phyloP scores from a whole-genome alignment of 208 protist species.

The Leptomonas pyrrhocoris region DNA sequence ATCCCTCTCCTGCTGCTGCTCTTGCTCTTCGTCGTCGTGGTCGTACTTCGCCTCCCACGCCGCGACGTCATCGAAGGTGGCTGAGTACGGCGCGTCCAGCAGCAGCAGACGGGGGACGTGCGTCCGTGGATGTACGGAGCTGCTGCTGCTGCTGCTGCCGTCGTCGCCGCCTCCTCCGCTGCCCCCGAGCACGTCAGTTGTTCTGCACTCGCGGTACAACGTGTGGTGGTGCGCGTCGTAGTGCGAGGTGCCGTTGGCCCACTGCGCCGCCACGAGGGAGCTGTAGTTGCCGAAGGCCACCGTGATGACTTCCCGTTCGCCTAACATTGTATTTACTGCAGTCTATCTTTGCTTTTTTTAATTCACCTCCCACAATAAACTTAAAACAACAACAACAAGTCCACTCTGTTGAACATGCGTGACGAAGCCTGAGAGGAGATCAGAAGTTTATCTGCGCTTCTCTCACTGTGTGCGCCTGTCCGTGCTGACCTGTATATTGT shows the following conservation, averaged over 20 bases:
- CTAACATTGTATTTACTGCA: constrained; percentile 9
- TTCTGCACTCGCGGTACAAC: constrained; percentile 62
- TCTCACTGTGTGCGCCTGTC: too few species aligned
- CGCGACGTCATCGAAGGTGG: constrained; percentile 42
- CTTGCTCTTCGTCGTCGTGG: constrained; percentile 3
- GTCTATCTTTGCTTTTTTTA: too few species aligned
- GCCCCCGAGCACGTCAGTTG: constrained; percentile 39
- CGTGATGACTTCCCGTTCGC: constrained; percentile 78
- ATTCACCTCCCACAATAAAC: too few species aligned
- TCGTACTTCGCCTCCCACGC: constrained; percentile 21
- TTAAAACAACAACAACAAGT: too few species aligned
- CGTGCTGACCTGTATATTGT: too few species aligned
- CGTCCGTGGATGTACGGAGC: background rate
- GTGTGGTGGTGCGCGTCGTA: constrained; percentile 73
- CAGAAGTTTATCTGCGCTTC: too few species aligned
- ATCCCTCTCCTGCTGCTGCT: background rate
- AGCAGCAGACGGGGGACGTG: constrained; percentile 76
- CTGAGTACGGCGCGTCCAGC: constrained; percentile 76
- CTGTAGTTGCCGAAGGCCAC: constrained; percentile 86
- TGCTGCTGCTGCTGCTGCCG: background rate
- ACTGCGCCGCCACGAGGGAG: constrained; percentile 85
- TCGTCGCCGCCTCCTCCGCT: constrained; percentile 6
- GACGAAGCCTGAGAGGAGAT: too few species aligned
- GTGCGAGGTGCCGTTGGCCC: constrained; percentile 79
- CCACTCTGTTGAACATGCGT: too few species aligned